These are phyloP conservation scores for Nemania sp. DNA, from an alignment of 2,329 filamentous ascomycete species.

Conservation along the genomic window DNA sequence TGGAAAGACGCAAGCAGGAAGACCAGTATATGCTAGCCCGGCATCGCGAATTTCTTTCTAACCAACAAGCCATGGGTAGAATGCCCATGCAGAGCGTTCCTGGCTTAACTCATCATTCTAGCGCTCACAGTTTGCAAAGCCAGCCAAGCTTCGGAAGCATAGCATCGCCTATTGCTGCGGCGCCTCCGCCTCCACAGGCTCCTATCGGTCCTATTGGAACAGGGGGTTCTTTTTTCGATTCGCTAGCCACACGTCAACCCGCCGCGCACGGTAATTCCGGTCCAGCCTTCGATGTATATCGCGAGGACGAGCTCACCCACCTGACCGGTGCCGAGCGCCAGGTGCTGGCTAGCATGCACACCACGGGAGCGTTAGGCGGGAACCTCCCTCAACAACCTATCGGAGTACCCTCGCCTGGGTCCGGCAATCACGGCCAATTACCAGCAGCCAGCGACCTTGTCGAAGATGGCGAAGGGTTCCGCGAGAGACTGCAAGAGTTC, in stretches of 20 bases:
- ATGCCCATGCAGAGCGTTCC: conserved; percentile 65
- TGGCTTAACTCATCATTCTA: conserved; percentile 85
- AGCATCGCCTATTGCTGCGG: conserved; percentile 75
- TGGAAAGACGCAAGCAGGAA: conserved; percentile 95
- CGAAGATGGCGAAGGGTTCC: conserved; percentile 61
- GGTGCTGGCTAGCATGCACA: conserved; percentile 50
- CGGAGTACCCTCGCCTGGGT: conserved; percentile 44
- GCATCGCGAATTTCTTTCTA: conserved; percentile 89
- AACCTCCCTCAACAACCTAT: conserved; percentile 45
- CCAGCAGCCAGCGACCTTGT: conserved; percentile 55
- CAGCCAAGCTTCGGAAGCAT: conserved; percentile 97
- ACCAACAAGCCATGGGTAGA: conserved; percentile 78
- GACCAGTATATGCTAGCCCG: conserved; percentile 97
- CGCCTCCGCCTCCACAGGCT: conserved; percentile 56
- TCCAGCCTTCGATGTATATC: conserved; percentile 56
- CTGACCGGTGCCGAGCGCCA: conserved; percentile 60
- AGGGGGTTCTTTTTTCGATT: conserved; percentile 73
- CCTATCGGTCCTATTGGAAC: conserved; percentile 61
- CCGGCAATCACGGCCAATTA: conserved; percentile 49
- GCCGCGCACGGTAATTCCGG: conserved; percentile 48
- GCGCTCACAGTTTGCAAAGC: conserved; percentile 92
- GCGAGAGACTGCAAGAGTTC: conserved; percentile 81
- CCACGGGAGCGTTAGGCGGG: conserved; percentile 37
- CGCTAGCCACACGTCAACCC: conserved; percentile 47
- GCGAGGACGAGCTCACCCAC: conserved; percentile 75